These are phyloP conservation scores for Apiospora rasikravindrae DNA, from an alignment of 2,329 filamentous ascomycete species.

Conservation along the genomic window DNA sequence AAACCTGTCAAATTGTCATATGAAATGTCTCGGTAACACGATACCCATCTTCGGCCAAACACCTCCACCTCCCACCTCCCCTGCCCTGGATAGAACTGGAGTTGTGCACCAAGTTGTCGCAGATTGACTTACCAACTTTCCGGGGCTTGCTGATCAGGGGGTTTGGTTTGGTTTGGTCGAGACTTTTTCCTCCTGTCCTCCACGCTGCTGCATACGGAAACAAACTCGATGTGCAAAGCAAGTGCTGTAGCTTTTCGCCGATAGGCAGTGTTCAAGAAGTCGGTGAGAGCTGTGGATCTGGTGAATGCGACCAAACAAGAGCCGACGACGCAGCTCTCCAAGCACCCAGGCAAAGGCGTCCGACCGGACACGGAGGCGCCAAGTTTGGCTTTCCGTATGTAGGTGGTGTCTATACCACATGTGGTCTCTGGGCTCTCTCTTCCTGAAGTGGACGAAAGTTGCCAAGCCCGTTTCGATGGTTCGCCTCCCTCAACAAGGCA, in stretches of 20 bases:
- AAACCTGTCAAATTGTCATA: slow-evolving; percentile 15
- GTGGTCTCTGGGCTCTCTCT: neutral
- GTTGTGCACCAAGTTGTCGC: neutral
- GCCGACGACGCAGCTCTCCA: slow-evolving; percentile 1
- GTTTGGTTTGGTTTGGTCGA: neutral
- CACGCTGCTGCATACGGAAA: neutral
- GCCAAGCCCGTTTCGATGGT: neutral
- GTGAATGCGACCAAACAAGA: slow-evolving; percentile 13
- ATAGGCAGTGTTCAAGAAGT: slow-evolving; percentile 13
- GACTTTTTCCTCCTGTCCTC: neutral
- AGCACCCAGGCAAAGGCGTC: neutral
- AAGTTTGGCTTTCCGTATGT: neutral
- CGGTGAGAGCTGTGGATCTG: slow-evolving; percentile 14
- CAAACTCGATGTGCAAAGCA: neutral
- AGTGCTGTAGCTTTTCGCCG: slow-evolving; percentile 8
- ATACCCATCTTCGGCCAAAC: slow-evolving; percentile 9
- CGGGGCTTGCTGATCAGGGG: neutral
- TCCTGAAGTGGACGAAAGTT: neutral
- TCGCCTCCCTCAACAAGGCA: slow-evolving; percentile 4
- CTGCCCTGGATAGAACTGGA: neutral
- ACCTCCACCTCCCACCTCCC: neutral
- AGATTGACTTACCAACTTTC: slow-evolving; percentile 10
- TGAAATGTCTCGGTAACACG: slow-evolving; percentile 13
- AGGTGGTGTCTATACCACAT: neutral
- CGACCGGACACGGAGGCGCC: neutral